phyloP scores from a whole-genome alignment of 2,329 filamentous ascomycete species.

The Scedosporium boydii region DNA sequence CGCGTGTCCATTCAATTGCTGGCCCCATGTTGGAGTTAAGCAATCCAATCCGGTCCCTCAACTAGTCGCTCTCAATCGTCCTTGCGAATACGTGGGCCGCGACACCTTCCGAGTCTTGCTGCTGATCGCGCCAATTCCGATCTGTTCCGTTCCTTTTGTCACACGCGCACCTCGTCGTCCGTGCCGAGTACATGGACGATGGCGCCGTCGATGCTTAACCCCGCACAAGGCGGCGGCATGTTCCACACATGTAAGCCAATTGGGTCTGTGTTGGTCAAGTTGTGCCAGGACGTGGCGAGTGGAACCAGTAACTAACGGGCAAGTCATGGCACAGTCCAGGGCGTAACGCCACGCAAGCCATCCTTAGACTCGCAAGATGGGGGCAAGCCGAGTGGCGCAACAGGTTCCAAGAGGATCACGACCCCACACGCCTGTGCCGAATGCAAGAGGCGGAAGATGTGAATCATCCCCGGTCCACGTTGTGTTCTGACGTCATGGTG shows the following conservation, averaged over 20 bases:
- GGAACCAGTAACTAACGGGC: slow-evolving; percentile 4
- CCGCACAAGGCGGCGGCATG: slow-evolving; percentile 38
- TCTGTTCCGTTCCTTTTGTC: slow-evolving; percentile 6
- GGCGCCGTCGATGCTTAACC: slow-evolving; percentile 34
- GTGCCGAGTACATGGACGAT: slow-evolving; percentile 8
- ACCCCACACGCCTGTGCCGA: slow-evolving; percentile 61
- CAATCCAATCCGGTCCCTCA: too few species aligned
- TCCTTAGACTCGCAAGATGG: slow-evolving; percentile 28
- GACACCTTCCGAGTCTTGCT: too few species aligned
- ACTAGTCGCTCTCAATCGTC: too few species aligned
- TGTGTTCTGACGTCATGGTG: not conserved
- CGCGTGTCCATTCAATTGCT: not conserved
- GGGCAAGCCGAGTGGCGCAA: slow-evolving; percentile 26
- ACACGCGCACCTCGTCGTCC: slow-evolving; percentile 1
- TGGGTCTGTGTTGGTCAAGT: too few species aligned
- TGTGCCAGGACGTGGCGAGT: not conserved
- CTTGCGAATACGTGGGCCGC: too few species aligned
- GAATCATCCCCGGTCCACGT: slow-evolving; percentile 12
- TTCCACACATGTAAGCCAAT: slow-evolving; percentile 24
- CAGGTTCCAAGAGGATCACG: slow-evolving; percentile 39
- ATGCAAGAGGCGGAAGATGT: slow-evolving; percentile 72
- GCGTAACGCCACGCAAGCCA: slow-evolving; percentile 40
- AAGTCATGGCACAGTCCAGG: slow-evolving; percentile 38
- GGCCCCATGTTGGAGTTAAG: too few species aligned
- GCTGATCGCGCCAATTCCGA: slow-evolving; percentile 4